These are phyloP conservation scores for Solanum tacnaense DNA, from an alignment of 257 asterid genomes.

Conservation along the genomic window DNA sequence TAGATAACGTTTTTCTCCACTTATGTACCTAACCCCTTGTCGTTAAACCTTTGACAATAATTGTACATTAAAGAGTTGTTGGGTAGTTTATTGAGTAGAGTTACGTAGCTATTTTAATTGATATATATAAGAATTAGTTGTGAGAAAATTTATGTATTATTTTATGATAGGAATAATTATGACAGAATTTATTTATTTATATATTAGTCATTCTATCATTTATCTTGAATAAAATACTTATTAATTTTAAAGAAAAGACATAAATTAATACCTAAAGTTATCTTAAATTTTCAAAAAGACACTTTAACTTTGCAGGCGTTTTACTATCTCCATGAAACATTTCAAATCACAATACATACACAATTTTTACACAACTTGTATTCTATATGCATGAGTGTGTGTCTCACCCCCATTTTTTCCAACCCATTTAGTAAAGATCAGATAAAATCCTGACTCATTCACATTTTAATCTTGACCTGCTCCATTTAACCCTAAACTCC, in stretches of 20 bases:
- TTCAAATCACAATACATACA: not conserved
- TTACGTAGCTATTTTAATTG: not conserved
- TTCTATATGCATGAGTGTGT: not conserved
- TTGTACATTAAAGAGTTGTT: not conserved
- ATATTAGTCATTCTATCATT: not conserved
- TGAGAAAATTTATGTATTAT: not conserved
- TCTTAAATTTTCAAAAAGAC: too few relatives aligned
- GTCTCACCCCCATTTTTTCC: not conserved
- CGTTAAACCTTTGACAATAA: not conserved
- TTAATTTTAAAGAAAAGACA: too few relatives aligned
- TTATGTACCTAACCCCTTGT: not conserved
- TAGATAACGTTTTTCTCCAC: not conserved
- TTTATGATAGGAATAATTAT: not conserved
- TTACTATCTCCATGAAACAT: not conserved
- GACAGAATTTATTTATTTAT: not conserved
- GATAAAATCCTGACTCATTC: not conserved
- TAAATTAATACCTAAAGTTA: too few relatives aligned
- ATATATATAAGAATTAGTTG: not conserved
- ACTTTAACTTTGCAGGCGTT: too few relatives aligned
- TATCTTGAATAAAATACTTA: not conserved
- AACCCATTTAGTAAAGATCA: not conserved
- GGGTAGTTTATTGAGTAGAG: not conserved
- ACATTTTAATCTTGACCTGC: not conserved
- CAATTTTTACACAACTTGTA: not conserved
- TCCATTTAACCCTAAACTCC: not conserved